Percentiles rank a stretch among this genome's conserved stretches.
phyloP scores from a whole-genome alignment of 176 grass and related monocot species.

The Cocos nucifera region DNA sequence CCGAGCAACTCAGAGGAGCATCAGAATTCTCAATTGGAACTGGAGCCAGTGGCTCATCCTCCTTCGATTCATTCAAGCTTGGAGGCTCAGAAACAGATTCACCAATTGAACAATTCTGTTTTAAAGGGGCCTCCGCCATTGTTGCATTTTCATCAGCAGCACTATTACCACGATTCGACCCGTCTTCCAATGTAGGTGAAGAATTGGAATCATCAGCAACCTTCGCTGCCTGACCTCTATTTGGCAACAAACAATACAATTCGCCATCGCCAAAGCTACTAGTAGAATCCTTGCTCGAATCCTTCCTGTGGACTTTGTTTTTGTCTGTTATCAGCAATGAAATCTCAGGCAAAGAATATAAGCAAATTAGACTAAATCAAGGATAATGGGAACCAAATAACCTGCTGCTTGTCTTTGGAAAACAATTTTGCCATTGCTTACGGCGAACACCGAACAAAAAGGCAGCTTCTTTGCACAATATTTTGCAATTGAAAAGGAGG shows the following conservation, averaged over 20 bases:
- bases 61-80: conserved; percentile 12
- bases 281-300: conserved; percentile 39
- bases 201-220: conserved; percentile 30
- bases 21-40: conserved; percentile 18
- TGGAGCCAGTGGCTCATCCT: conserved; percentile 18
- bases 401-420: conserved; percentile 51
- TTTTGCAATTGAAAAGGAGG: conserved; percentile 51
- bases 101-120: conserved; percentile 33
- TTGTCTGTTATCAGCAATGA: conserved; percentile 6
- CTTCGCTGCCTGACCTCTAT: neutral
- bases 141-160: conserved; percentile 20
- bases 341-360: neutral
- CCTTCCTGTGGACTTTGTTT: conserved; percentile 1
- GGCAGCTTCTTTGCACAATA: conserved; percentile 82
- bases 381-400: conserved; percentile 7
- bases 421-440: conserved; percentile 78
- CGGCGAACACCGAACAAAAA: conserved; percentile 48
- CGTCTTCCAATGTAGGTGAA: conserved; percentile 15
- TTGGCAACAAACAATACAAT: conserved; percentile 41
- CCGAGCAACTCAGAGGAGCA: conserved; percentile 17
- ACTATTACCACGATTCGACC: conserved; percentile 21
- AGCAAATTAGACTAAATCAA: neutral
- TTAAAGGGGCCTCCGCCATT: conserved; percentile 18
- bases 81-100: conserved; percentile 1
- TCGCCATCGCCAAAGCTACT: conserved; percentile 14